These are phyloP conservation scores for Pleurotus giganteus DNA, from an alignment of 768 basidiomycete species.

Conservation along the genomic window DNA sequence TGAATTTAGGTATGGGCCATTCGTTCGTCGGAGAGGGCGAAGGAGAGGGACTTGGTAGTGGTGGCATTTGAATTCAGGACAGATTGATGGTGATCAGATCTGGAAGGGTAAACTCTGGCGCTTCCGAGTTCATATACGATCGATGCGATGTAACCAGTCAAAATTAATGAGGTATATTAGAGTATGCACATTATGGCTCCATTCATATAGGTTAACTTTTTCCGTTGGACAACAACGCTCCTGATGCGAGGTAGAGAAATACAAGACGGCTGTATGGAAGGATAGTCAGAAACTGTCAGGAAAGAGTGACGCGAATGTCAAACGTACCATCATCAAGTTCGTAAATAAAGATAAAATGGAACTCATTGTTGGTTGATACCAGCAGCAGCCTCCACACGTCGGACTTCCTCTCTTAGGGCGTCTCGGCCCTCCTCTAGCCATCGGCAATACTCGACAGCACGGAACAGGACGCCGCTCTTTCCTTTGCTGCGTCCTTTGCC, in stretches of 20 bases:
- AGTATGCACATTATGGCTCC: not conserved
- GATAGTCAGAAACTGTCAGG: not conserved
- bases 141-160: not conserved
- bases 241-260: not conserved
- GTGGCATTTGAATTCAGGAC: conserved; percentile 14
- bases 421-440: conserved; percentile 86
- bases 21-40: conserved; percentile 16
- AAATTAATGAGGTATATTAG: not conserved
- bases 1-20: conserved; percentile 58
- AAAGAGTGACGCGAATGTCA: not conserved
- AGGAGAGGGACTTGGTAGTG: conserved; percentile 16
- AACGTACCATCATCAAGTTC: not conserved
- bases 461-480: conserved; percentile 86
- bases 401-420: conserved; percentile 66
- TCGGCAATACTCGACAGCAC: conserved; percentile 80
- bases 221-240: not conserved
- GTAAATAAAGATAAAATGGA: not conserved
- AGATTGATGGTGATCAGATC: not conserved
- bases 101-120: not conserved
- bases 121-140: not conserved
- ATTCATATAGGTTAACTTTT: not conserved
- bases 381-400: conserved; percentile 64
- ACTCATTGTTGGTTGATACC: conserved; percentile 40
- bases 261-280: not conserved
- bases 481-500: conserved; percentile 75